phyloP scores from a whole-genome alignment of 805 yeast genomes.

The Saturnispora besseyi region DNA sequence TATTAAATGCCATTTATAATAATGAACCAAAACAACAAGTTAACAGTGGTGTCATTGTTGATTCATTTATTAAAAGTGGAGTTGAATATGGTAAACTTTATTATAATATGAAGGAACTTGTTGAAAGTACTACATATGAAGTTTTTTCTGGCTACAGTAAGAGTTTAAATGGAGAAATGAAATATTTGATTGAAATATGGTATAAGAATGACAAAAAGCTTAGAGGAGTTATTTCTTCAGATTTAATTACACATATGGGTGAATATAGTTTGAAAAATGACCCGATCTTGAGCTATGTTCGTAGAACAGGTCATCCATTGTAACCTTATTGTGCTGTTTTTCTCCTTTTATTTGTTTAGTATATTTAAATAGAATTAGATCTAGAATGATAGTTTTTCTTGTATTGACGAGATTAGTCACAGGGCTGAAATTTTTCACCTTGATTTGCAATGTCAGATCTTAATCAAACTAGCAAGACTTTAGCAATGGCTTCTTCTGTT shows the following conservation, averaged over 20 bases:
- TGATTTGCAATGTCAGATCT: not conserved
- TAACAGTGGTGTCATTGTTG: constrained; percentile 45
- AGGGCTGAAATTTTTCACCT: not conserved
- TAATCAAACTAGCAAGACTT: not conserved
- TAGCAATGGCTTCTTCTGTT: constrained; percentile 75
- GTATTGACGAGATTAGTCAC: not conserved
- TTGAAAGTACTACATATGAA: constrained; percentile 51
- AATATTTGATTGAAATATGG: constrained; percentile 58
- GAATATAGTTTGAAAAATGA: constrained; percentile 45
- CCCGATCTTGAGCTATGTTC: constrained; percentile 45
- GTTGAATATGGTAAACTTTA: constrained; percentile 57
- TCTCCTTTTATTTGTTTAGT: not conserved
- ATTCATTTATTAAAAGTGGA: constrained; percentile 56
- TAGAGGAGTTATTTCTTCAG: constrained; percentile 45
- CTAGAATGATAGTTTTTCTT: not conserved
- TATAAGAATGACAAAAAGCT: constrained; percentile 54
- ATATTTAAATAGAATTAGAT: not conserved
- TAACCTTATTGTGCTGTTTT: constrained; percentile 1
- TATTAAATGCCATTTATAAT: constrained; percentile 45
- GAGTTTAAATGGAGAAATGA: constrained; percentile 45
- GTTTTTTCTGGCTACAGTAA: constrained; percentile 36
- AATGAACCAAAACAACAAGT: constrained; percentile 15
- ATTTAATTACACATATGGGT: constrained; percentile 35
- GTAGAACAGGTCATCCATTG: constrained; percentile 30
- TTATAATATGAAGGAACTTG: constrained; percentile 50